Conservation (phyloP, 345 rosid genomes). For the Populus simonii region DNA sequence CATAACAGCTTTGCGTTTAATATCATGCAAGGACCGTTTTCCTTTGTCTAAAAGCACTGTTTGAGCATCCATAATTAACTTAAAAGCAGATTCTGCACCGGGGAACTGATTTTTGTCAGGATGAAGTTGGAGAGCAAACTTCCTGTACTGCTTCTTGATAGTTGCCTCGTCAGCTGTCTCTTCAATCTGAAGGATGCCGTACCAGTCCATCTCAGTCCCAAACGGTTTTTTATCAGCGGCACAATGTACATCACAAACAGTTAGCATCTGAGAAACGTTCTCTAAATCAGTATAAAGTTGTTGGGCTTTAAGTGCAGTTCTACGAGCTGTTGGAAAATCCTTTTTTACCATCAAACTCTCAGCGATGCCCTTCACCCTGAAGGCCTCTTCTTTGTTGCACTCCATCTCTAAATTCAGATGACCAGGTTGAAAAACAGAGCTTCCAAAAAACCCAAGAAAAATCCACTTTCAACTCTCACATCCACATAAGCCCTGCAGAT, state of each 20-base stretch:
- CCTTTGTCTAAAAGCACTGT: conserved; percentile 64
- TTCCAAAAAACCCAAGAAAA: not conserved
- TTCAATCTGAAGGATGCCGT: conserved; percentile 71
- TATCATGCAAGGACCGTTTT: conserved; percentile 58
- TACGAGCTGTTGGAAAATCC: conserved; percentile 65
- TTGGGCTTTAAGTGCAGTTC: conserved; percentile 60
- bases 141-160: conserved; percentile 83
- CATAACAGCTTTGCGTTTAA: conserved; percentile 32
- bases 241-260: conserved; percentile 88
- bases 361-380: conserved; percentile 67
- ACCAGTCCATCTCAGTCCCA: conserved; percentile 85
- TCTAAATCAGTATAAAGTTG: conserved; percentile 60
- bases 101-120: conserved; percentile 91
- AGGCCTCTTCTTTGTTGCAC: conserved; percentile 88
- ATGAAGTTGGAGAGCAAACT: conserved; percentile 80
- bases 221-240: conserved; percentile 49
- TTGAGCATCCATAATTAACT: conserved; percentile 82
- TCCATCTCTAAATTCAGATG: conserved; percentile 44
- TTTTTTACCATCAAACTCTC: conserved; percentile 54
- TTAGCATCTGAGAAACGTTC: conserved; percentile 56
- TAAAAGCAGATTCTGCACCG: conserved; percentile 93
- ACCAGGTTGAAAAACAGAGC: not conserved
- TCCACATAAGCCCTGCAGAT: conserved; percentile 10
- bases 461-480: conserved; percentile 3
- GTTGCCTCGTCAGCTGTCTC: conserved; percentile 55